Evolutionary conservation across 176 grass and related monocot species (phyloP).

Genomic region (Pharus latifolius): DNA sequence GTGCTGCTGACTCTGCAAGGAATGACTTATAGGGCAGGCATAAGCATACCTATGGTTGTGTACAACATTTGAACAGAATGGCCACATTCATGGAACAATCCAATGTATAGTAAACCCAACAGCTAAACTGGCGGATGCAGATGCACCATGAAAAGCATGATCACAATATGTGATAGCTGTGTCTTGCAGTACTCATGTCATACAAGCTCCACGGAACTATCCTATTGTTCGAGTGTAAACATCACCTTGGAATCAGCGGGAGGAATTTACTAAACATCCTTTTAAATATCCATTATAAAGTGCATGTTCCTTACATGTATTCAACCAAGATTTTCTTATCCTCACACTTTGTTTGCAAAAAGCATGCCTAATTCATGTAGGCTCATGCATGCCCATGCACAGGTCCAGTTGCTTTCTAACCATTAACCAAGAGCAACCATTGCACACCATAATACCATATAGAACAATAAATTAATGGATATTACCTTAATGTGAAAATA

Average conservation of each 20-base stretch:
- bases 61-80: background rate
- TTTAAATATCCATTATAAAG: background rate
- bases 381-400: background rate
- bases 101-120: background rate
- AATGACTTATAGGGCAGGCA: background rate
- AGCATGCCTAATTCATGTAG: background rate
- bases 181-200: background rate
- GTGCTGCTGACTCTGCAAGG: background rate
- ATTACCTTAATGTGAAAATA: background rate
- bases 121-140: too few species aligned
- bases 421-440: background rate
- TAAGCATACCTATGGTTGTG: background rate
- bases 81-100: background rate
- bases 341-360: too few species aligned
- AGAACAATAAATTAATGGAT: background rate
- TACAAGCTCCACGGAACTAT: background rate
- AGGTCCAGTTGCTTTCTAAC: background rate
- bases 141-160: background rate
- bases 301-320: background rate
- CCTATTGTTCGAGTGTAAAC: background rate
- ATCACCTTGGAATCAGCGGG: background rate
- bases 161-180: background rate
- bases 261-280: background rate
- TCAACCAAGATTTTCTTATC: background rate
- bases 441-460: background rate